A percentile compares a stretch with the other conserved stretches of the same genome.
phyloP scores from a whole-genome alignment of 1,139 yeast species.

The Kodamaea anthophila region DNA sequence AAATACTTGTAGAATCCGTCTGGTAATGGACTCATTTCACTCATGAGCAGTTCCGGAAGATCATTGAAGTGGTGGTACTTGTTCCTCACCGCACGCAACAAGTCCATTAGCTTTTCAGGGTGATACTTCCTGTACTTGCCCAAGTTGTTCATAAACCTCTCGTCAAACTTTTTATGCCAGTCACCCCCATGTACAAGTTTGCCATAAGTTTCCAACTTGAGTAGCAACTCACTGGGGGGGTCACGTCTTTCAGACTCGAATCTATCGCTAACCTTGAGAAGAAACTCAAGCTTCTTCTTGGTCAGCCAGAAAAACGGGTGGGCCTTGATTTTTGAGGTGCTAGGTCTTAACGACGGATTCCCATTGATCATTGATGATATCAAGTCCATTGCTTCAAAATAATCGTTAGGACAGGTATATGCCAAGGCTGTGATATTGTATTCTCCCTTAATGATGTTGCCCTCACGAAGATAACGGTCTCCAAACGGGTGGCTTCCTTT shows the following conservation, averaged over 20 bases:
- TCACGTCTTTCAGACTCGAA: constrained; percentile 85
- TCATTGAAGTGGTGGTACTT: constrained; percentile 93
- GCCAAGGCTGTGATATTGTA: constrained; percentile 46
- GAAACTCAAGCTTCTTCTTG: constrained; percentile 72
- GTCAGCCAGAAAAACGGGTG: constrained; percentile 89
- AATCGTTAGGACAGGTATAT: constrained; percentile 37
- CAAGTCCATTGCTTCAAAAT: constrained; percentile 65
- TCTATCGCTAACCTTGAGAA: constrained; percentile 82
- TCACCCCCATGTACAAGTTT: constrained; percentile 55
- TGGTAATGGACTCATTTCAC: constrained; percentile 72
- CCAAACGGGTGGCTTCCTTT: constrained; percentile 95
- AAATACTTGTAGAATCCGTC: constrained; percentile 78
- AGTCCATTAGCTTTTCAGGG: constrained; percentile 70
- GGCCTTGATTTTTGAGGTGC: constrained; percentile 55
- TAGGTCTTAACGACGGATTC: constrained; percentile 71
- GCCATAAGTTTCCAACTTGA: constrained; percentile 55
- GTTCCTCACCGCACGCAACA: constrained; percentile 83
- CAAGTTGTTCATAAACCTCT: constrained; percentile 66
- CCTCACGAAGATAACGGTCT: constrained; percentile 79
- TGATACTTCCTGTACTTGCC: constrained; percentile 90
- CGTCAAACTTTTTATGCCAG: constrained; percentile 76
- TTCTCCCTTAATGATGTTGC: constrained; percentile 75
- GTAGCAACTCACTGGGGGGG: constrained; percentile 67
- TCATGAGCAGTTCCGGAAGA: constrained; percentile 57
- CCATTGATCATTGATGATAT: constrained; percentile 64